Evolutionary conservation across 495 filamentous ascomycete species (phyloP), one percentile per base, ranked within the genome.

Genomic region (Penicillium pancosmium): DNA sequence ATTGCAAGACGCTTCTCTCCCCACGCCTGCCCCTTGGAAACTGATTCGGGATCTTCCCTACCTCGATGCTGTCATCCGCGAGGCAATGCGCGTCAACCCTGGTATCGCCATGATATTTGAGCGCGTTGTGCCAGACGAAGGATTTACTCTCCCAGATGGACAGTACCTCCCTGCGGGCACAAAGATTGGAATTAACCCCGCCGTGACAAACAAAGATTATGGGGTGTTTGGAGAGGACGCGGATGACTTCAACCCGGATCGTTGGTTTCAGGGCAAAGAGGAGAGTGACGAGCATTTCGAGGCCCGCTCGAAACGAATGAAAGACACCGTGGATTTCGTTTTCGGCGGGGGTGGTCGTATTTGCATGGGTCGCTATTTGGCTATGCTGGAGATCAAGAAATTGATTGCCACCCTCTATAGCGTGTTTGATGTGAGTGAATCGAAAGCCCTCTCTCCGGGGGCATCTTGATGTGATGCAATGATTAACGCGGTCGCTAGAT

Each of bases 331-430:
- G n/a, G 61, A 80, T 60, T 68, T 84, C 13, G 75, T 71, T 27
- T 91, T 88, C 73, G 86, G 88, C 11, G 85, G 82, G 1, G 88
- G 88, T n/a, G 75, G 75, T 5, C 71, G 88, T 36, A 81, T 83
- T 4, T 91, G 88, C 68, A 87, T 90, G 55, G 88, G 88, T 4
- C 81, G 82, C 75, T 92, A 92, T 62, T 86, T 92, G 55, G 85
- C 83, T 53, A 68, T 89, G 72, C 60, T 92, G 70, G 90, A 93
- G 80, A 87, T 92, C 52, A 90, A 90, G 61, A 92, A 93, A 77
- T 65, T 93, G 55, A 84, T 92, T 52, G 89, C 90, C 41, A 88
- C 81, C 54, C 77, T 92, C 64, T 77, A 92, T 62, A 79, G 82
- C 64, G 75, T 79, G 60, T 93, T 91, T 69, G 88, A 91, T 68